These are phyloP conservation scores for Symbiodinium natans DNA, from an alignment of 73 alveolate species.

Conservation along the genomic window DNA sequence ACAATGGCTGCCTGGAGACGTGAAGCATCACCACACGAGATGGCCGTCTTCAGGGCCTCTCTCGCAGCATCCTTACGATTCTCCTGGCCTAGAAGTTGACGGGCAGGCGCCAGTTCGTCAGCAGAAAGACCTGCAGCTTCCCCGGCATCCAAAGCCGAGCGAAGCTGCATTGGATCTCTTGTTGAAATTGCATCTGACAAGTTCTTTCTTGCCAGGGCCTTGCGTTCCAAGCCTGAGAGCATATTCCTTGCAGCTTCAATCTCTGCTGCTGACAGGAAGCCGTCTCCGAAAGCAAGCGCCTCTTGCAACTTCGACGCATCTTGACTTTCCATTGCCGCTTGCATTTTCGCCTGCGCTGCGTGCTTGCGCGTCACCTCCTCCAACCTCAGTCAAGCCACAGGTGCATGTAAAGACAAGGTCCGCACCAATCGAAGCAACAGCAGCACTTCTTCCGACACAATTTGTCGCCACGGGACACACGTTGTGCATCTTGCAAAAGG, in stretches of 20 bases:
- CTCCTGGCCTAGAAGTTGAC: conserved; percentile 38
- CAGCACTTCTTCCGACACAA: neutral
- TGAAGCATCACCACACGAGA: neutral
- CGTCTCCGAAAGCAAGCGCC: neutral
- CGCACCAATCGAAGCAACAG: neutral
- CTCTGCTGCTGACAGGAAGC: neutral
- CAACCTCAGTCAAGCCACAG: neutral
- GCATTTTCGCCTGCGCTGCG: neutral
- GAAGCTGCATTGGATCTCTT: neutral
- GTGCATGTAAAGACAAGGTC: neutral
- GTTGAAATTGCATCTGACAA: conserved; percentile 19
- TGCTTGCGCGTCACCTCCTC: conserved; percentile 22
- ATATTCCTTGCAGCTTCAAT: neutral
- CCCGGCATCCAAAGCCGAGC: conserved; percentile 15
- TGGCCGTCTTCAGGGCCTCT: conserved; percentile 35
- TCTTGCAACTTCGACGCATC: conserved; percentile 9
- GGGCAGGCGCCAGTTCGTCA: neutral
- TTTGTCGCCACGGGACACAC: neutral
- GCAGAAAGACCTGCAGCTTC: conserved; percentile 33
- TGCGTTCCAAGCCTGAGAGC: conserved; percentile 25
- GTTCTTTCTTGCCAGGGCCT: neutral
- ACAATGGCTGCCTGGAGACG: conserved; percentile 21
- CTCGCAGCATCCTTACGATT: conserved; percentile 24
- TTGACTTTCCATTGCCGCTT: conserved; percentile 25
- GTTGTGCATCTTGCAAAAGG: conserved; percentile 26